Percentiles rank a stretch among this genome's conserved stretches.
These are phyloP conservation scores for Epichloe uncinata DNA, from an alignment of 2,329 filamentous ascomycete genomes.

Conservation along the genomic window DNA sequence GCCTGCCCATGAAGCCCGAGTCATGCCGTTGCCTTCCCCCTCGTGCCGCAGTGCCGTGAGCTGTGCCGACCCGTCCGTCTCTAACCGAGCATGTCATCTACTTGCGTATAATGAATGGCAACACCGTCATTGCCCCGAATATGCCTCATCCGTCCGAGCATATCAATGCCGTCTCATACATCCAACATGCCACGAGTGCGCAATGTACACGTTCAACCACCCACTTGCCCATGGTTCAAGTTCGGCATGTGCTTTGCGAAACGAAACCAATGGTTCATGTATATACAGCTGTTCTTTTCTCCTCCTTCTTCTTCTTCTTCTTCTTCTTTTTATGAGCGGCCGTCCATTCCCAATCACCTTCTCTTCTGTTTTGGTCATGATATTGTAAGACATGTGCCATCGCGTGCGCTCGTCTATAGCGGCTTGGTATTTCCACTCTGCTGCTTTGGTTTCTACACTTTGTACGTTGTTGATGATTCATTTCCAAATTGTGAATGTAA, in stretches of 20 bases:
- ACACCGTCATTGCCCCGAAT: background rate
- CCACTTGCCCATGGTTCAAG: background rate
- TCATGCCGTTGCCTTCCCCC: background rate
- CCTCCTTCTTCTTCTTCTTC: background rate
- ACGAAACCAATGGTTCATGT: background rate
- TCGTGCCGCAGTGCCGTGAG: background rate
- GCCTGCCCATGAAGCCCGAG: background rate
- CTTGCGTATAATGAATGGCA: background rate
- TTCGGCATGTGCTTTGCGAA: background rate
- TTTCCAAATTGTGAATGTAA: background rate
- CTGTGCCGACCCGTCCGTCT: too few relatives aligned
- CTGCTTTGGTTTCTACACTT: background rate
- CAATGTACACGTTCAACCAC: background rate
- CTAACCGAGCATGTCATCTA: conserved; percentile 3
- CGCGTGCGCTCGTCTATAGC: background rate
- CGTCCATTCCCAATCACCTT: background rate
- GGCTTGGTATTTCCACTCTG: background rate
- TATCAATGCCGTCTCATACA: background rate
- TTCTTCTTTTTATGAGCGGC: background rate
- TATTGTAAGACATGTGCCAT: background rate
- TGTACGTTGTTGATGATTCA: too few relatives aligned
- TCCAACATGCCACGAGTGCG: background rate
- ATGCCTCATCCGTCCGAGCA: background rate
- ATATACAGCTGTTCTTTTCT: background rate
- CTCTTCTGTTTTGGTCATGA: background rate